Base-by-base conservation (phyloP, 169 alveolate genomes). In the Theileria orientalis region DNA sequence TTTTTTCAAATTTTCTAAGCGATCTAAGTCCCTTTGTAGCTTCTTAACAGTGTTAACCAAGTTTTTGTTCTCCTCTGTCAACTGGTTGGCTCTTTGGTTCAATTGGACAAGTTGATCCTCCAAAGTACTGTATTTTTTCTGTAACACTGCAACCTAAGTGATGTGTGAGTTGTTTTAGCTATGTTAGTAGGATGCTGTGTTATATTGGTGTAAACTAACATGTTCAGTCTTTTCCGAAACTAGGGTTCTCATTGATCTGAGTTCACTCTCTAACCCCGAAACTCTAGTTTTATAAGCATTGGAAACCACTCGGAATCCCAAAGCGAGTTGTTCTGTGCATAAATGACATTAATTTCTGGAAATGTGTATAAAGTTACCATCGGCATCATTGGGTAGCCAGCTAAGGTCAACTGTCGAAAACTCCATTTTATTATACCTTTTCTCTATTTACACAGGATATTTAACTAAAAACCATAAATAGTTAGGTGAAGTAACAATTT, bases 241-340 rank as follows among this genome's bases (percentile, higher is more conserved):
- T 37, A 82, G 93, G 8, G 91, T 84, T 56, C 88, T 90, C 49
- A 90, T 83, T 14, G 94, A 72, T 61, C 96, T 54, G 32, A 88
- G 78, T 47, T 92, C 96, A 37, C 88, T 86, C 59, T 90, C 94
- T 54, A 82, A 83, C 21, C 92, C 67, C 23, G 90, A 86, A 19
- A 90, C 93, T 40, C 96, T 83, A 33, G 92, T 90, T 64, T 90
- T 90, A 86, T 92, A 92, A 37, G 94, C 94, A 76, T 92, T 92
- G 19, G 94, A 85, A 29, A 92, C 82, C 70, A 92, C 85, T 51
- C 93, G 80, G 69, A 92, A 83, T 40, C 96, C 96, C 62, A 92
- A 72, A 32, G 94, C 94, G 42, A 92, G 84, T 61, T 92, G 96
- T 74, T 92, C 96, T 92, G 86, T 19, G 27, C 25, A 2, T 42